Base-by-base conservation (phyloP, 768 basidiomycete genomes). In the Lactarius quietus region DNA sequence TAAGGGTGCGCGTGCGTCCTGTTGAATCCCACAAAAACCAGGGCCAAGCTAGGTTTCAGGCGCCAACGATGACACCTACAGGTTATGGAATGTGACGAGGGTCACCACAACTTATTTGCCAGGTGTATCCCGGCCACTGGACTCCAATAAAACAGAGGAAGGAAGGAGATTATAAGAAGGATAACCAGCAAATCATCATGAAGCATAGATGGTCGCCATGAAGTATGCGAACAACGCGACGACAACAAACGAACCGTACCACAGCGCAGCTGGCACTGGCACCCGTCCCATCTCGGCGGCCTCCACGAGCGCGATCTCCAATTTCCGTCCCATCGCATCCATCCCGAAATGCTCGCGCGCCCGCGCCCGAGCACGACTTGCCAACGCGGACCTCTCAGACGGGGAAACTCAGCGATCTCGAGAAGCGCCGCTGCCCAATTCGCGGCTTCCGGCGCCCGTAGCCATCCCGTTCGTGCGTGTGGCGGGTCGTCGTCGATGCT, bases 291-390 rank as follows among this genome's bases (percentile, higher is more conserved):
- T 81, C 26, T 64, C 76, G 6, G 80, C 83, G 2, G 88, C 87
- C 67, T 85, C 78, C 35, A 71, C 55, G 61, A 94, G 71, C 1
- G 83, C 81, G 1, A 64, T 72, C 69, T 92, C 88, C 28, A 93
- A 69, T 10, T 81, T 79, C 28, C 75, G 74, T 2, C 85, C 82
- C 88, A 93, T 90, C 23, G 87, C 84, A 7, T 88, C 85, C 81
- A 92, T 86, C 20, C 89, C 86, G 73, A 98, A 98, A 51, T 83
- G 71, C 28, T 78, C 77, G 61, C 78, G 77, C 18, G 92, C 92
- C 10, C 95, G 78, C 51, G 75, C 70, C 68, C 80, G 84, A 0
- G 89, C 89, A 2, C 86, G 79, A 33, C 71, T 73, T 1, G 81
- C 80, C 69, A 98, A 73, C 10, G 74, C 76, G 29, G 71, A 66